Evolutionary conservation across 2,329 filamentous ascomycete genomes (phyloP).

Genomic region (Paramyrothecium roridum): DNA sequence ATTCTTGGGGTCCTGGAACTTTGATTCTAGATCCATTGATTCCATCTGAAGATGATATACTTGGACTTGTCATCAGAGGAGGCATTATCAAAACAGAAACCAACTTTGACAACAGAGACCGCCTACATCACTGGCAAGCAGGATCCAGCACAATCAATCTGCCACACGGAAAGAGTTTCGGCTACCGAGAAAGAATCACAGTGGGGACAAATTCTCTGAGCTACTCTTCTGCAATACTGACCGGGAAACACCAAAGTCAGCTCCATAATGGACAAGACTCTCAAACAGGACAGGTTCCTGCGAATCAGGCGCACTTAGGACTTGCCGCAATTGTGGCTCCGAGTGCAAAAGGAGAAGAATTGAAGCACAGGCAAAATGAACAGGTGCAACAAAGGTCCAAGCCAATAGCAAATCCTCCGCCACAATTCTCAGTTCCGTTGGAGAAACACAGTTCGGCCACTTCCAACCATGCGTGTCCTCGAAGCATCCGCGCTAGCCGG

Average conservation of each 20-base stretch:
- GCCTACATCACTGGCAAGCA: not conserved
- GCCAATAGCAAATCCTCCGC: not conserved
- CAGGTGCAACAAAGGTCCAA: not conserved
- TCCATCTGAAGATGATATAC: not conserved
- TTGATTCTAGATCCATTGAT: not conserved
- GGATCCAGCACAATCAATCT: not conserved
- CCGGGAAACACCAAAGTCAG: not conserved
- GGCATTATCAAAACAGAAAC: not conserved
- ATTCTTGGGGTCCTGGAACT: not conserved
- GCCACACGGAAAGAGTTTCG: not conserved
- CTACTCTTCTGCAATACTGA: not conserved
- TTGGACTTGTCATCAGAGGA: not conserved
- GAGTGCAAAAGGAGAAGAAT: not conserved
- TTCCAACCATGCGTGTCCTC: not conserved
- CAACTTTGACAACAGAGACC: not conserved
- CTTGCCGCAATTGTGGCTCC: not conserved
- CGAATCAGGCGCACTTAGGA: not conserved
- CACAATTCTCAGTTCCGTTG: not conserved
- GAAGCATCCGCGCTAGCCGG: not conserved
- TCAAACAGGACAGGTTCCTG: not conserved
- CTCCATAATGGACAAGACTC: no score
- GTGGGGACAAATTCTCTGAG: not conserved
- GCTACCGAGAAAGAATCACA: not conserved
- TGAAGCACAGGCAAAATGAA: not conserved
- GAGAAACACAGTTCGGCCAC: not conserved